Base-by-base conservation (phyloP, 345 rosid genomes). In the Syzygium jambos region DNA sequence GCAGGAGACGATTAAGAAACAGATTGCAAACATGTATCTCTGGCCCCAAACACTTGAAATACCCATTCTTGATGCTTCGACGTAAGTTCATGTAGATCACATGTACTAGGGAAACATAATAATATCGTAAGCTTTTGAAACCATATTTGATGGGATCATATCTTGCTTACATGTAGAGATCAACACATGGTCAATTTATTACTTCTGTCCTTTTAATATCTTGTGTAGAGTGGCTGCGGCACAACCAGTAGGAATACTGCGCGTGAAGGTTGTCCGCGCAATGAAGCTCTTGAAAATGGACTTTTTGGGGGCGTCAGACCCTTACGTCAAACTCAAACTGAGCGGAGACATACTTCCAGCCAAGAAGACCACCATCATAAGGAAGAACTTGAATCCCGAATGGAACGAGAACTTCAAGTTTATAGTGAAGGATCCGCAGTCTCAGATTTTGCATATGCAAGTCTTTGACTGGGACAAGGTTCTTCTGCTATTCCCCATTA, bases 381-480 rank as follows among this genome's bases (percentile, higher is more conserved):
- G 87, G 88, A 94, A 87, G 83, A 93, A 89, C 88, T 89, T 94
- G 86, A 93, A 91, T 61, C 95, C 95, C 13, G 91, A 90, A 80
- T 94, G 94, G 93, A 94, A 94, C 11, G 96, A 94, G 88, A 82
- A 77, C 84, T 94, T 94, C 87, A 93, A 93, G 87, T 86, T 94
- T 34, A 52, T 87, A 14, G 92, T 92, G 63, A 94, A 91, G 87
- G 96, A 94, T 78, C 94, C 91, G 0, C 17, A 86, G 21, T 88
- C 92, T 89, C 94, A 93, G 90, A 89, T 89, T 77, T 90, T 94
- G 54, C 86, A 91, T 53, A 59, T 94, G 43, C 92, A 89, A 63
- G 92, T 90, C 68, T 91, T 87, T 84, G 96, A 94, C 55, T 93
- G 95, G 93, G 95, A 94, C 86, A 90, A 94, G 94, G 93, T 92